These are phyloP conservation scores for Penicillium hesseltinei DNA, from an alignment of 2,329 filamentous ascomycete genomes.

Conservation along the genomic window DNA sequence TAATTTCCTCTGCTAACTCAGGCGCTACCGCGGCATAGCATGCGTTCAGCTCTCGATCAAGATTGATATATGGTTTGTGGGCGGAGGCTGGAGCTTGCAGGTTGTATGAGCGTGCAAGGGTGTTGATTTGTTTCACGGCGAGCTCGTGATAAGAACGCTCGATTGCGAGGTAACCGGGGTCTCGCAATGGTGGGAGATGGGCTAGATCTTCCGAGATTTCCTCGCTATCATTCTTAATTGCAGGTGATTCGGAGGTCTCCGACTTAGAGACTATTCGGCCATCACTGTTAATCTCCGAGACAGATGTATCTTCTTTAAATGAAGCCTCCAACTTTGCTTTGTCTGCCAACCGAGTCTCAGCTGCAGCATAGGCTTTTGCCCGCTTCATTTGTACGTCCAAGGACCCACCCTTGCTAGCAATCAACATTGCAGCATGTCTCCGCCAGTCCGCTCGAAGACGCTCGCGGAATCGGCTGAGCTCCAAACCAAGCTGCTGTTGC, in stretches of 20 bases:
- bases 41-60: conserved; percentile 74
- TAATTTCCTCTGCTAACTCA: conserved; percentile 68
- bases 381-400: conserved; percentile 69
- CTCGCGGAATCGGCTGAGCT: conserved; percentile 67
- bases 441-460: conserved; percentile 81
- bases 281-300: conserved; percentile 26
- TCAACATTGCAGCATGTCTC: conserved; percentile 74
- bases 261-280: conserved; percentile 21
- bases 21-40: conserved; percentile 89
- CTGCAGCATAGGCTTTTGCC: conserved; percentile 71
- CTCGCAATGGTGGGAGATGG: conserved; percentile 67
- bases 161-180: conserved; percentile 69
- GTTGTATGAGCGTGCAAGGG: conserved; percentile 82
- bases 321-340: conserved; percentile 27
- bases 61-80: conserved; percentile 85
- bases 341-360: conserved; percentile 56
- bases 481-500: conserved; percentile 79
- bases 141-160: conserved; percentile 75
- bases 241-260: background rate
- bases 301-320: conserved; percentile 12
- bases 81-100: conserved; percentile 89
- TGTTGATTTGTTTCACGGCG: conserved; percentile 74
- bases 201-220: conserved; percentile 27
- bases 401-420: conserved; percentile 73
- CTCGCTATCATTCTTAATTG: conserved; percentile 5